A percentile compares a stretch with the other conserved stretches of the same genome.
These are phyloP conservation scores for Ilyonectria robusta DNA, from an alignment of 2,329 filamentous ascomycete species.

Conservation along the genomic window DNA sequence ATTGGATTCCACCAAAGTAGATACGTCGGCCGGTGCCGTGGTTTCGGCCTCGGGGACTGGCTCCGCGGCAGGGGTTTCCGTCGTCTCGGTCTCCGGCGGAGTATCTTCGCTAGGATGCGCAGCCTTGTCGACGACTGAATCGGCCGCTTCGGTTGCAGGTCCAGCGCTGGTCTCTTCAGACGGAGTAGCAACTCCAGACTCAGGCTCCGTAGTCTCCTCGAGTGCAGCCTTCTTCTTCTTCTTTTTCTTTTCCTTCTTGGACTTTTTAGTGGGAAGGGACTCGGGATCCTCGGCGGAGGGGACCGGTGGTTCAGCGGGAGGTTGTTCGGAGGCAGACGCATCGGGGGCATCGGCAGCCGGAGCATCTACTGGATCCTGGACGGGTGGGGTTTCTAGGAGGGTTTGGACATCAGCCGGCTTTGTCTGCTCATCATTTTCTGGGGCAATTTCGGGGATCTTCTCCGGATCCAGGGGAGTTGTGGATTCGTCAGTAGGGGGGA, in stretches of 20 bases:
- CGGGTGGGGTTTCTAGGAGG: conserved; percentile 37
- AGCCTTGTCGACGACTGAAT: conserved; percentile 25
- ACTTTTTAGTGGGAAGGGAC: conserved; percentile 43
- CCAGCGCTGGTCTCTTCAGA: conserved; percentile 33
- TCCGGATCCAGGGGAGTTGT: conserved; percentile 31
- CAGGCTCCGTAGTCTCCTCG: conserved; percentile 38
- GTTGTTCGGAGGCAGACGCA: conserved; percentile 28
- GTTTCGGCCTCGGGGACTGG: conserved; percentile 30
- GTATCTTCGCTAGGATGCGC: conserved; percentile 33
- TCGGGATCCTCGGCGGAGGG: conserved; percentile 41
- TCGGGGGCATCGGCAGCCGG: conserved; percentile 32
- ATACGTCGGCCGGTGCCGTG: conserved; percentile 23
- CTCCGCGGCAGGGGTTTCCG: conserved; percentile 24
- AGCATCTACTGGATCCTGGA: conserved; percentile 38
- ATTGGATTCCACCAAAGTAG: conserved; percentile 32
- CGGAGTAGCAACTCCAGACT: conserved; percentile 33
- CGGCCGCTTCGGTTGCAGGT: conserved; percentile 29
- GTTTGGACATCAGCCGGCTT: conserved; percentile 46
- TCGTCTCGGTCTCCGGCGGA: conserved; percentile 35
- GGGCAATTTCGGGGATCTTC: conserved; percentile 37
- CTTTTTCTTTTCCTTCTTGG: conserved; percentile 55
- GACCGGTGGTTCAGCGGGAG: conserved; percentile 29
- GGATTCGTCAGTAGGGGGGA: conserved; percentile 25
- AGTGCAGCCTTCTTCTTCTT: conserved; percentile 50
- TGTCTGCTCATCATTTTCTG: conserved; percentile 42